Evolutionary conservation across 2,329 filamentous ascomycete genomes (phyloP), one percentile per base, ranked within the genome.

Genomic region (Domatiomyces catenatus): DNA sequence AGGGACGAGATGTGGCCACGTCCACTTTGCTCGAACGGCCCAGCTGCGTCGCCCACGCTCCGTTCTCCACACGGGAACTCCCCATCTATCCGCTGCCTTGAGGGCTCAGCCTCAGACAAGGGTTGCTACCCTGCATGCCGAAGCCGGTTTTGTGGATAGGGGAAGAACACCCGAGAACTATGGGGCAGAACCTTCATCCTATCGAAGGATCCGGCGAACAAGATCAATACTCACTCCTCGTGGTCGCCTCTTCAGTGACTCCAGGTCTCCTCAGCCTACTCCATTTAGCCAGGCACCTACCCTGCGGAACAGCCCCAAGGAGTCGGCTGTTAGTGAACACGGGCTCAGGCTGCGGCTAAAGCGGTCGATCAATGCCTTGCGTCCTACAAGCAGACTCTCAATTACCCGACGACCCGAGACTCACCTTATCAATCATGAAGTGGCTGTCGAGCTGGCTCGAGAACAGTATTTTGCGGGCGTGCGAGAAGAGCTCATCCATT

Each of bases 211-310:
- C 26, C 67, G 68, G 28, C 72, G 69, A 54, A 64, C 71, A 6
- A 69, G 66, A 52, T 74, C 71, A n/a, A 69, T 72, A 69, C 70
- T 71, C 50, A 65, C 65, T 5, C 65, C 69, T 1, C 61, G 65
- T 48, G 64, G 63, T 32, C 61, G 64, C 28, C 62, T 3, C 12
- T 22, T 42, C 18, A 20, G 28, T 8, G n/a, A 26, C 22, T 22
- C 10, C 20, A 50, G 28, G 18, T 36, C 49, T 22, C 18, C 44
- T 12, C 32, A 24, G 15, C 42, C 46, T 8, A 59, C 58, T 19
- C 50, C 53, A n/a, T 46, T 49, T 28, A 47, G 19, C n/a, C 42
- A 42, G 15, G 42, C 19, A 17, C 51, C 49, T 32, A 49, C 54
- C 2, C 49, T 53, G 8, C 50, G 54, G 28, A 52, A 47, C 47